These are phyloP conservation scores for Phytophthora citrophthora DNA, from an alignment of 352 stramenopile species.

Conservation along the genomic window DNA sequence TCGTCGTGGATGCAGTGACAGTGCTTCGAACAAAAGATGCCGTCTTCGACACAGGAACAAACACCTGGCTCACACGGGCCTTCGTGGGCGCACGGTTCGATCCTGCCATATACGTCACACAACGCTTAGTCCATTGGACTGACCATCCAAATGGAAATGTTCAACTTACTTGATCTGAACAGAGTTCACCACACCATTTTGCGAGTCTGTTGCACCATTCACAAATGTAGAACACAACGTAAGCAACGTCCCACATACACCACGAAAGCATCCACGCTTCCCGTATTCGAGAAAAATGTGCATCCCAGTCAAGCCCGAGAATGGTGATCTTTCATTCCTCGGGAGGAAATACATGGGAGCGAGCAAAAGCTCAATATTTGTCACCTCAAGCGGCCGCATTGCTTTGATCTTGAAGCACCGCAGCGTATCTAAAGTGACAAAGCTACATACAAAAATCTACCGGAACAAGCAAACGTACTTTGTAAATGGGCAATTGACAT, in stretches of 20 bases:
- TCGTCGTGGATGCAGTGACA: constrained; percentile 82
- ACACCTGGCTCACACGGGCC: constrained; percentile 84
- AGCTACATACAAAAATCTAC: constrained; percentile 13
- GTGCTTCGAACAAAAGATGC: constrained; percentile 92
- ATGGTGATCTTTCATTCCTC: constrained; percentile 26
- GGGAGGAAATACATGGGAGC: constrained; percentile 37
- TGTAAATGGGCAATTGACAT: constrained; percentile 73
- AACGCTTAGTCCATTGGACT: neutral
- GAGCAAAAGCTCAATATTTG: constrained; percentile 44
- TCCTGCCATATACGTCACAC: constrained; percentile 37
- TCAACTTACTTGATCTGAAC: constrained; percentile 58
- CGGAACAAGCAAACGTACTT: constrained; percentile 50
- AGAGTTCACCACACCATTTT: constrained; percentile 52
- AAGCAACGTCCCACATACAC: neutral
- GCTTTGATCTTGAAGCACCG: constrained; percentile 38
- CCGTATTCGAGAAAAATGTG: constrained; percentile 24
- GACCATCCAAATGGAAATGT: neutral
- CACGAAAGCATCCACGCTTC: too few relatives aligned
- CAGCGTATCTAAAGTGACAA: constrained; percentile 72
- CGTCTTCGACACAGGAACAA: constrained; percentile 89
- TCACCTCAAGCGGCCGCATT: constrained; percentile 59
- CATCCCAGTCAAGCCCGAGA: constrained; percentile 31
- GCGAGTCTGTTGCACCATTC: constrained; percentile 32
- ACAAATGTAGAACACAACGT: constrained; percentile 7
- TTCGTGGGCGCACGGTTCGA: constrained; percentile 87